Percentiles rank a stretch among this genome's conserved stretches.
phyloP scores from a whole-genome alignment of 208 protist species.

The Spongospora subterranea region DNA sequence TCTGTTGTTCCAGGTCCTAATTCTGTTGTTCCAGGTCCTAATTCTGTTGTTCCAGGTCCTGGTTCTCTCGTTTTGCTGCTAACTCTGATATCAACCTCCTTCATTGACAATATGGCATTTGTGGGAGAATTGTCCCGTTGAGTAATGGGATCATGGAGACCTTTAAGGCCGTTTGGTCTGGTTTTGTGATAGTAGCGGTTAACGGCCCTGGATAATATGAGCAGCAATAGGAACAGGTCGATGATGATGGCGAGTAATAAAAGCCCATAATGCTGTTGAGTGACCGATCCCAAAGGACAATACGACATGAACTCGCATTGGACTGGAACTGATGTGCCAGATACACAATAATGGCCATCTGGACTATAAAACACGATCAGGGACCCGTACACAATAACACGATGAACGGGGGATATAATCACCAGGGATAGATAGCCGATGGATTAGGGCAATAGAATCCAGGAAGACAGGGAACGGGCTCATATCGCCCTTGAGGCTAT shows the following conservation, averaged over 20 bases:
- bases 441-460: background rate
- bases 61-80: conserved; percentile 5
- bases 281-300: background rate
- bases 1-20: too few relatives aligned
- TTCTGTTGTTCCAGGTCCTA: too few relatives aligned
- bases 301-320: background rate
- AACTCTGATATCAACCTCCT: background rate
- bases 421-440: background rate
- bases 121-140: background rate
- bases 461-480: background rate
- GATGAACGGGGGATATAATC: background rate
- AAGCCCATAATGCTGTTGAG: background rate
- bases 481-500: background rate
- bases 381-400: too few relatives aligned
- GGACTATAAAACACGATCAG: background rate
- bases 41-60: too few relatives aligned
- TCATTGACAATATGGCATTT: background rate
- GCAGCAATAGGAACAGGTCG: background rate
- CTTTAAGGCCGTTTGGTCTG: background rate
- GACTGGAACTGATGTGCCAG: background rate
- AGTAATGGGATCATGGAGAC: background rate
- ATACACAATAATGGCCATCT: background rate
- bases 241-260: background rate
- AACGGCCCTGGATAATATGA: background rate
- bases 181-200: background rate